Evolutionary conservation across 2,329 filamentous ascomycete genomes (phyloP).

Genomic region (Coleophoma eucalyptorum): DNA sequence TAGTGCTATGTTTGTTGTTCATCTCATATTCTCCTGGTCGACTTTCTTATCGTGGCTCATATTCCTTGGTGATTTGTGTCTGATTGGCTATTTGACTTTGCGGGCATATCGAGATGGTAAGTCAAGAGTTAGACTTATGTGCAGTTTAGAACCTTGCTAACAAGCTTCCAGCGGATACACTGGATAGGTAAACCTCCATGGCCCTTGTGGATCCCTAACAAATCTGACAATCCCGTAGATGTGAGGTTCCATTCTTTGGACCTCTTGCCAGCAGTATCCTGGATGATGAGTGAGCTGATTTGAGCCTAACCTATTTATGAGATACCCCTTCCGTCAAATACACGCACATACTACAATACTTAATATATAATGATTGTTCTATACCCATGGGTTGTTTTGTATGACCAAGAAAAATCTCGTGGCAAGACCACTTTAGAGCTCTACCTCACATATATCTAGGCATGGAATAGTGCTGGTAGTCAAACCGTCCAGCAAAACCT

Average conservation of each 20-base stretch:
- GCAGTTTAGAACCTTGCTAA: conserved; percentile 13
- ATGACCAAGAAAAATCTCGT: neutral
- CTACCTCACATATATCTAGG: conserved; percentile 9
- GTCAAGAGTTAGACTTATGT: conserved; percentile 9
- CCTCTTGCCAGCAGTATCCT: conserved; percentile 82
- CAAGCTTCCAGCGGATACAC: conserved; percentile 48
- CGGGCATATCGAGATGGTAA: conserved; percentile 78
- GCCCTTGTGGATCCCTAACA: no score
- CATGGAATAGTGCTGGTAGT: conserved; percentile 2
- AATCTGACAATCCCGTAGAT: conserved; percentile 6
- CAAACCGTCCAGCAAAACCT: neutral
- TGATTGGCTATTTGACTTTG: conserved; percentile 74
- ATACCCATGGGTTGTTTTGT: neutral
- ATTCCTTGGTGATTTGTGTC: conserved; percentile 67
- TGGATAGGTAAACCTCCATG: conserved; percentile 29
- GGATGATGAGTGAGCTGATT: conserved; percentile 65
- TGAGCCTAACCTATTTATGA: conserved; percentile 4
- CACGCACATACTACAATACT: conserved; percentile 12
- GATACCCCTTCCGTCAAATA: conserved; percentile 18
- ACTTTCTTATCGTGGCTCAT: conserved; percentile 79
- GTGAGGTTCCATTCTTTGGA: conserved; percentile 83
- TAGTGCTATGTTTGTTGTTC: conserved; percentile 68
- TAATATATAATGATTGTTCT: conserved; percentile 14
- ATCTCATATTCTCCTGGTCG: conserved; percentile 85
- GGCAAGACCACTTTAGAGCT: neutral